phyloP scores from a whole-genome alignment of 768 basidiomycete genomes.

The Russula griseocarnosa region DNA sequence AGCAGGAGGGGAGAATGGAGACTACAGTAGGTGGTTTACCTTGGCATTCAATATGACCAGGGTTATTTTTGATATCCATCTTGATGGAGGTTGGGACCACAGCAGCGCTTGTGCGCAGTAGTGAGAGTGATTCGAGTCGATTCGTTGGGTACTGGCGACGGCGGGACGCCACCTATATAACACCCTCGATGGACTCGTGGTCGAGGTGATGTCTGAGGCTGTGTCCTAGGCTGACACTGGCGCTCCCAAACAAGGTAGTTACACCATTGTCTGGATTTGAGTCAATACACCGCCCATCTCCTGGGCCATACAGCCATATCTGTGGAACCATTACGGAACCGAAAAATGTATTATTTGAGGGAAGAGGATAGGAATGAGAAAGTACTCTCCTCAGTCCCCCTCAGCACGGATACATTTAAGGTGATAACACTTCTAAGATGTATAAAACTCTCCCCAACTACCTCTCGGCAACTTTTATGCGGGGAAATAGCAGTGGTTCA shows the following conservation, averaged over 20 bases:
- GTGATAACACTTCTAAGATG: background rate
- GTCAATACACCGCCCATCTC: slow-evolving; percentile 4
- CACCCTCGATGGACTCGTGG: background rate
- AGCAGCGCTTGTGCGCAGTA: no score
- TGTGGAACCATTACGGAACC: background rate
- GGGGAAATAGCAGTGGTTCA: background rate
- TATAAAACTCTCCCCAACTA: background rate
- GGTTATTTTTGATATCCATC: no score
- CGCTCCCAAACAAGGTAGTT: background rate
- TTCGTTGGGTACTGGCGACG: background rate
- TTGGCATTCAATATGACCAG: no score
- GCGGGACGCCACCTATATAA: slow-evolving; percentile 10
- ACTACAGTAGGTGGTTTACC: no score
- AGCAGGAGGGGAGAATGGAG: no score
- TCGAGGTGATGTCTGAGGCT: background rate
- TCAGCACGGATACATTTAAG: no score
- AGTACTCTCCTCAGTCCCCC: background rate
- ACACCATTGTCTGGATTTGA: background rate
- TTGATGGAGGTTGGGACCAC: no score
- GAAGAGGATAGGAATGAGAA: background rate
- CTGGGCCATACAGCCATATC: slow-evolving; percentile 3
- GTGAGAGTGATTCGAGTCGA: background rate
- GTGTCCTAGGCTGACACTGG: background rate
- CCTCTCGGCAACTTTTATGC: background rate
- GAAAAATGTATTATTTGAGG: background rate